Evolutionary conservation across 768 basidiomycete species (phyloP).

Genomic region (Calvatia gigantea): DNA sequence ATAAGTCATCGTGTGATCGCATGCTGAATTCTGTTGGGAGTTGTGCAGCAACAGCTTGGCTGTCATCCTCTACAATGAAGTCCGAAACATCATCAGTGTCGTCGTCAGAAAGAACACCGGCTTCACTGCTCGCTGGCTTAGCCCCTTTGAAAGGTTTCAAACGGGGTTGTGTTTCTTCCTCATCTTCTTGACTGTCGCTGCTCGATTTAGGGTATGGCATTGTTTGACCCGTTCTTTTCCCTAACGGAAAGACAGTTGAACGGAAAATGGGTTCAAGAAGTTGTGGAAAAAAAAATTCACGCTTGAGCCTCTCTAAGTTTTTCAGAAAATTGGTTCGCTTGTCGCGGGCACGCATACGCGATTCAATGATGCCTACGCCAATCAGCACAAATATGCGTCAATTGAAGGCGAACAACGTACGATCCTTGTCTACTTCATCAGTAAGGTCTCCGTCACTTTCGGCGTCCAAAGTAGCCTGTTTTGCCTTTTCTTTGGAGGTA

Average conservation of each 20-base stretch:
- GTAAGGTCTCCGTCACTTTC: constrained; percentile 43
- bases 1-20: constrained; percentile 70
- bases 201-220: constrained; percentile 11
- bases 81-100: constrained; percentile 34
- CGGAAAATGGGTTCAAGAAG: background rate
- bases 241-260: constrained; percentile 8
- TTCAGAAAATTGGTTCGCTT: constrained; percentile 60
- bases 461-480: background rate
- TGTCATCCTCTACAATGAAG: constrained; percentile 70
- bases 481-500: background rate
- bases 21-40: constrained; percentile 82
- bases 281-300: constrained; percentile 32
- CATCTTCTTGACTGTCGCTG: constrained; percentile 39
- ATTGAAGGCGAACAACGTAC: constrained; percentile 1
- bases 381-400: background rate
- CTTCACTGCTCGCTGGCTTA: constrained; percentile 31
- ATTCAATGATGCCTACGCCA: constrained; percentile 55
- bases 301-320: constrained; percentile 63
- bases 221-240: constrained; percentile 19
- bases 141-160: constrained; percentile 43
- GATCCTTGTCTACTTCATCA: constrained; percentile 14
- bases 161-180: constrained; percentile 26
- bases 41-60: constrained; percentile 29
- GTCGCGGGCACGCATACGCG: constrained; percentile 57
- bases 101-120: constrained; percentile 34